A percentile compares a stretch with the other conserved stretches of the same genome.
Conservation (phyloP, 768 basidiomycete genomes). For the Cystoderma amianthinum region DNA sequence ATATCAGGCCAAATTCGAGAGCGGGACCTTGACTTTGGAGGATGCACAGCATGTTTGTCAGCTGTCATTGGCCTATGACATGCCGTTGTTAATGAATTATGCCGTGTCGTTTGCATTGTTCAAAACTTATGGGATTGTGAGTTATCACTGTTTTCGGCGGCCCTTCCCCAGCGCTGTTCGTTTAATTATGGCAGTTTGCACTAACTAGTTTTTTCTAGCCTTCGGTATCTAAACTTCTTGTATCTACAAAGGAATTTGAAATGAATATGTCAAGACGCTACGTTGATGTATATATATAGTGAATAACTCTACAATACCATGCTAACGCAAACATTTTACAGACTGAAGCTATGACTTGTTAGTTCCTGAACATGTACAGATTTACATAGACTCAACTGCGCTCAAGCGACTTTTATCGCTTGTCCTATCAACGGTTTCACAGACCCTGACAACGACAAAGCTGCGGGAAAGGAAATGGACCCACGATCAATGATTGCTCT, state of each 20-base stretch:
- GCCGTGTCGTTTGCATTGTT: conserved; percentile 41
- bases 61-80: conserved; percentile 29
- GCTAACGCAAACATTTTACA: no score
- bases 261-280: conserved; percentile 33
- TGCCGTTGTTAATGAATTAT: conserved; percentile 33
- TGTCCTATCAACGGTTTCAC: conserved; percentile 17
- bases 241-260: conserved; percentile 30
- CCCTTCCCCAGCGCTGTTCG: no score
- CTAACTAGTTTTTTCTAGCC: conserved; percentile 23
- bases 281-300: conserved; percentile 41
- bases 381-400: no score
- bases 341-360: conserved; percentile 3
- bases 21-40: conserved; percentile 27
- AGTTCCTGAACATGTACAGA: no score
- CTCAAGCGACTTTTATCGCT: conserved; percentile 21
- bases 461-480: no score
- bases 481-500: conserved; percentile 33
- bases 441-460: conserved; percentile 5
- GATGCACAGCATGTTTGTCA: conserved; percentile 38
- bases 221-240: conserved; percentile 36
- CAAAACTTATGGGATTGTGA: conserved; percentile 44
- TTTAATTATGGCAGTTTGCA: no score
- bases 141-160: no score
- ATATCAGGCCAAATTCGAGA: conserved; percentile 25
- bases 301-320: no score